Evolutionary conservation across 208 protist genomes (phyloP).

Genomic region (Leishmania martiniquensis): DNA sequence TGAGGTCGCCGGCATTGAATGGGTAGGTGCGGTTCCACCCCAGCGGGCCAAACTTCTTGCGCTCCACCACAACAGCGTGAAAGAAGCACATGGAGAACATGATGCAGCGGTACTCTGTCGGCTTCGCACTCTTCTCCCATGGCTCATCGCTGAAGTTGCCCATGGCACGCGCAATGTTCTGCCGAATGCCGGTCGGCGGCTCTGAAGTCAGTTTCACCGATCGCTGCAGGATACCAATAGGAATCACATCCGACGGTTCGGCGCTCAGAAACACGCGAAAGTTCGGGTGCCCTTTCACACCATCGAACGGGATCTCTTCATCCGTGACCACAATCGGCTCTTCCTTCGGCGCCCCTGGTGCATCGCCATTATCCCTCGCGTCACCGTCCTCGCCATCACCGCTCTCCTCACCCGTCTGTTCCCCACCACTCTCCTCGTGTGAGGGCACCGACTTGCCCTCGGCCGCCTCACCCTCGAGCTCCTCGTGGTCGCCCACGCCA

Average conservation of each 20-base stretch:
- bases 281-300: slow-evolving; percentile 91
- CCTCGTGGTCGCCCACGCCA: slow-evolving; percentile 20
- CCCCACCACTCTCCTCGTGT: slow-evolving; percentile 19
- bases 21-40: slow-evolving; percentile 98
- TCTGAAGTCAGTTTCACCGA: slow-evolving; percentile 99
- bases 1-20: slow-evolving; percentile 98
- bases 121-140: slow-evolving; percentile 96
- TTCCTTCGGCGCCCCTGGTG: slow-evolving; percentile 23
- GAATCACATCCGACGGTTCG: slow-evolving; percentile 96
- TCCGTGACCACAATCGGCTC: slow-evolving; percentile 71
- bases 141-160: slow-evolving; percentile 96
- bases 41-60: slow-evolving; percentile 98
- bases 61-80: slow-evolving; percentile 97
- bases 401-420: slow-evolving; percentile 19
- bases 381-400: slow-evolving; percentile 30
- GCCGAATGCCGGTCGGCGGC: slow-evolving; percentile 96
- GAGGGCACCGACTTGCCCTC: slow-evolving; percentile 6
- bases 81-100: slow-evolving; percentile 99
- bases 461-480: slow-evolving; percentile 9
- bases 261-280: slow-evolving; percentile 98
- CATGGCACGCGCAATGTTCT: slow-evolving; percentile 97
- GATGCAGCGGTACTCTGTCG: slow-evolving; percentile 97
- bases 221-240: slow-evolving; percentile 97
- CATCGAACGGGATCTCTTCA: slow-evolving; percentile 92
- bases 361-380: slow-evolving; percentile 19